Evolutionary conservation across 2,329 filamentous ascomycete species (phyloP).

Genomic region (Fusarium secorum): DNA sequence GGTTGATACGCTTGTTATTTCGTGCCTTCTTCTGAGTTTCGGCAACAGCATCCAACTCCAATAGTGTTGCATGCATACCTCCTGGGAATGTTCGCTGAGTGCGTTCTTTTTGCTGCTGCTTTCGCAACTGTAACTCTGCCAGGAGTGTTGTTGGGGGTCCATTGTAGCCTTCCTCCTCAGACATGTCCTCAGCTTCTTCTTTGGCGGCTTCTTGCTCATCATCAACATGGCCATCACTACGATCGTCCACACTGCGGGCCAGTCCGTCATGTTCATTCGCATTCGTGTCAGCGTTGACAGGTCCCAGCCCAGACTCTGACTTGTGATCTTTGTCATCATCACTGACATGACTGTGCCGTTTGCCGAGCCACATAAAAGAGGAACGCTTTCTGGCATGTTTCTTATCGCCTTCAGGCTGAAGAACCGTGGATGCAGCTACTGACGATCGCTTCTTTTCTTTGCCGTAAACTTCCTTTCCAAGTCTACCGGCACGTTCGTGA

Average conservation of each 20-base stretch:
- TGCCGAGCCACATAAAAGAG: slow-evolving; percentile 59
- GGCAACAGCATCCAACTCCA: slow-evolving; percentile 89
- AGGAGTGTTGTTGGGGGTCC: slow-evolving; percentile 88
- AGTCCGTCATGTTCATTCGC: slow-evolving; percentile 34
- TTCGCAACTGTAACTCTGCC: slow-evolving; percentile 89
- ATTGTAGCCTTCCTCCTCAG: slow-evolving; percentile 61
- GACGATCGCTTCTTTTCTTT: slow-evolving; percentile 60
- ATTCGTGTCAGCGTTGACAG: slow-evolving; percentile 39
- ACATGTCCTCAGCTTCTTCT: slow-evolving; percentile 56
- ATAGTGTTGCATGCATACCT: slow-evolving; percentile 88
- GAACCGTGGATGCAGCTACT: slow-evolving; percentile 39
- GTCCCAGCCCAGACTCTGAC: slow-evolving; percentile 38
- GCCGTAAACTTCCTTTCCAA: slow-evolving; percentile 80
- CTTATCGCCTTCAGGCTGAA: slow-evolving; percentile 33
- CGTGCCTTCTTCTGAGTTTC: slow-evolving; percentile 82
- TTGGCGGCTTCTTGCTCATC: slow-evolving; percentile 51
- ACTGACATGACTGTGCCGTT: slow-evolving; percentile 46
- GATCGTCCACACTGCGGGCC: slow-evolving; percentile 43
- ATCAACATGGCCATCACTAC: slow-evolving; percentile 33
- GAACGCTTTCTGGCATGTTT: slow-evolving; percentile 55
- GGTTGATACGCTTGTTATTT: slow-evolving; percentile 76
- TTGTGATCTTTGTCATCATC: slow-evolving; percentile 40
- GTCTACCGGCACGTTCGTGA: slow-evolving; percentile 79
- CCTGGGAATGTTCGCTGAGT: slow-evolving; percentile 72
- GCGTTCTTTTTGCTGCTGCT: slow-evolving; percentile 84